phyloP scores from a whole-genome alignment of 2,329 filamentous ascomycete genomes.

The Huntiella decipiens region DNA sequence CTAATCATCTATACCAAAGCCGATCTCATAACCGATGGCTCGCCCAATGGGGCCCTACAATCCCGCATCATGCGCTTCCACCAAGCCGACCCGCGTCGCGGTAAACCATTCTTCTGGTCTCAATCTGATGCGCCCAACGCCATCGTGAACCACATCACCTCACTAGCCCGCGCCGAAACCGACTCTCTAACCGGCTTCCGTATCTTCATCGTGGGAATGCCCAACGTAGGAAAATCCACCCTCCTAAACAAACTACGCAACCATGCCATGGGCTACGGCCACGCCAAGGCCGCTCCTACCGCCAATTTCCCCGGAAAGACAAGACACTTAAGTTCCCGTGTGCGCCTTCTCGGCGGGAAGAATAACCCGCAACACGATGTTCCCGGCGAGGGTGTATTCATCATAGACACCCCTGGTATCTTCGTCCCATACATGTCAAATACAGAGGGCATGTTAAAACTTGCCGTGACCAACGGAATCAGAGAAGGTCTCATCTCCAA shows the following conservation, averaged over 20 bases:
- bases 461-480: constrained; percentile 79
- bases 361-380: constrained; percentile 15
- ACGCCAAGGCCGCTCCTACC: constrained; percentile 53
- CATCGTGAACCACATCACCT: constrained; percentile 22
- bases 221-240: constrained; percentile 90
- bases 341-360: constrained; percentile 45
- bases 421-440: constrained; percentile 84
- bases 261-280: constrained; percentile 31
- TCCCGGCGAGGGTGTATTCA: constrained; percentile 48
- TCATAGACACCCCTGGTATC: constrained; percentile 85
- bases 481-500: constrained; percentile 71
- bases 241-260: constrained; percentile 73
- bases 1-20: constrained; percentile 82
- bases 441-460: constrained; percentile 77
- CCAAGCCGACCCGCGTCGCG: constrained; percentile 12
- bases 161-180: constrained; percentile 15
- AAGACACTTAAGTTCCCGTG: constrained; percentile 60
- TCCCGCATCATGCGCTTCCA: constrained; percentile 16
- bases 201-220: constrained; percentile 86
- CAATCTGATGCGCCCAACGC: constrained; percentile 20
- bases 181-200: constrained; percentile 61
- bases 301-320: constrained; percentile 82
- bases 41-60: constrained; percentile 15
- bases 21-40: constrained; percentile 39
- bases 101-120: constrained; percentile 24